Percentiles rank a stretch among this genome's conserved stretches.
phyloP scores from a whole-genome alignment of 2,329 filamentous ascomycete species.

The Aspergillus ibericus region DNA sequence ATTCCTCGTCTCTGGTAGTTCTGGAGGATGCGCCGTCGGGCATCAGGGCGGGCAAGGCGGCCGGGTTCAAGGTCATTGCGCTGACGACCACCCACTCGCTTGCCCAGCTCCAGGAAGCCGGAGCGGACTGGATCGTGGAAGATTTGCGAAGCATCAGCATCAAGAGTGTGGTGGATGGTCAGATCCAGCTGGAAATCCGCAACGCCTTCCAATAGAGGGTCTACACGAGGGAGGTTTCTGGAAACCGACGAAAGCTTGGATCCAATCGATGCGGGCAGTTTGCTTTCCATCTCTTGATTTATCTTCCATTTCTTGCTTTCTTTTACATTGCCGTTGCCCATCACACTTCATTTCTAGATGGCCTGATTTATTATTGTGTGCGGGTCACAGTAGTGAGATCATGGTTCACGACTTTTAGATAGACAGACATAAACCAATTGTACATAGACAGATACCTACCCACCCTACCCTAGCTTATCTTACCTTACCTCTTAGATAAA shows the following conservation, averaged over 20 bases:
- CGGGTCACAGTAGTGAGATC: neutral
- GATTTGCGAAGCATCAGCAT: slow-evolving; percentile 75
- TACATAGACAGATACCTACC: neutral
- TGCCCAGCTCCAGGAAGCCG: slow-evolving; percentile 69
- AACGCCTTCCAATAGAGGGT: slow-evolving; percentile 51
- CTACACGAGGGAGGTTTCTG: neutral
- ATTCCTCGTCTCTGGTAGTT: slow-evolving; percentile 64
- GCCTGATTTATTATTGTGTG: neutral
- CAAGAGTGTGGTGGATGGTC: slow-evolving; percentile 55
- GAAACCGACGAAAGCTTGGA: neutral
- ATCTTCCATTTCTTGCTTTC: neutral
- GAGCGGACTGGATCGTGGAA: slow-evolving; percentile 83
- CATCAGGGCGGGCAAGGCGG: slow-evolving; percentile 77
- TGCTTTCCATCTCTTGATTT: neutral
- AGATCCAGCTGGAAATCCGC: slow-evolving; percentile 66
- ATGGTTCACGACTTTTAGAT: neutral
- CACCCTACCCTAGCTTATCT: neutral
- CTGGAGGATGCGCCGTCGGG: slow-evolving; percentile 88
- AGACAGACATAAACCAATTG: neutral
- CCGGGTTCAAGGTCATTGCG: slow-evolving; percentile 82
- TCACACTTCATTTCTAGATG: neutral
- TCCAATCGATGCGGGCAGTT: slow-evolving; percentile 1
- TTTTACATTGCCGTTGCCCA: neutral
- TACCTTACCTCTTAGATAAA: neutral
- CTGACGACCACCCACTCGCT: slow-evolving; percentile 79